A percentile compares a stretch with the other conserved stretches of the same genome.
Conservation (phyloP, 441 rosid genomes). For the Gossypium trilobum region DNA sequence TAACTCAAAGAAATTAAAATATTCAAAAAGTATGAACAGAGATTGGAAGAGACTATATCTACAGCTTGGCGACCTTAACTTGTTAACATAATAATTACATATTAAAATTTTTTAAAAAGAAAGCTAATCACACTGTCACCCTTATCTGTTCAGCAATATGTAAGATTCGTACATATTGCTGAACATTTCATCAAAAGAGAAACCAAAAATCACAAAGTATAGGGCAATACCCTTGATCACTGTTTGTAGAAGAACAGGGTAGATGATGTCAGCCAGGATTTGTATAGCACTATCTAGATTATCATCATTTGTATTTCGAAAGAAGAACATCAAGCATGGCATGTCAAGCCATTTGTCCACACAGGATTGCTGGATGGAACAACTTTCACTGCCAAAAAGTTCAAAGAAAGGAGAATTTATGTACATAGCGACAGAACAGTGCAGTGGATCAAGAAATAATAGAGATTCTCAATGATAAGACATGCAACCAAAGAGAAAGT, state of each 20-base stretch:
- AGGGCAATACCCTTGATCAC: conserved; percentile 64
- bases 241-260: conserved; percentile 67
- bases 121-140: not conserved
- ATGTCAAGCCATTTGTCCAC: conserved; percentile 28
- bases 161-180: not conserved
- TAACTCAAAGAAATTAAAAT: conserved; percentile 1
- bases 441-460: not conserved
- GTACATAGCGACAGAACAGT: not conserved
- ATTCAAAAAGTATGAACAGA: not conserved
- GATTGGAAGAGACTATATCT: not conserved
- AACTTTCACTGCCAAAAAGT: conserved; percentile 53
- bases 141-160: not conserved
- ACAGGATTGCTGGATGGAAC: conserved; percentile 45
- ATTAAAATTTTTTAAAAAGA: not conserved
- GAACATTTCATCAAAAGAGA: not conserved
- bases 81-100: not conserved
- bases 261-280: conserved; percentile 51
- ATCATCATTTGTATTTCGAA: conserved; percentile 30
- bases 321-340: conserved; percentile 71
- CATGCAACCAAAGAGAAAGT: not conserved
- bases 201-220: not conserved
- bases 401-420: conserved; percentile 9
- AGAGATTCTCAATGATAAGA: not conserved
- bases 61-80: not conserved
- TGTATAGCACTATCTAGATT: conserved; percentile 40